A percentile compares a stretch with the other conserved stretches of the same genome.
These are phyloP conservation scores for Amauroascus niger DNA, from an alignment of 2,329 filamentous ascomycete species.

Conservation along the genomic window DNA sequence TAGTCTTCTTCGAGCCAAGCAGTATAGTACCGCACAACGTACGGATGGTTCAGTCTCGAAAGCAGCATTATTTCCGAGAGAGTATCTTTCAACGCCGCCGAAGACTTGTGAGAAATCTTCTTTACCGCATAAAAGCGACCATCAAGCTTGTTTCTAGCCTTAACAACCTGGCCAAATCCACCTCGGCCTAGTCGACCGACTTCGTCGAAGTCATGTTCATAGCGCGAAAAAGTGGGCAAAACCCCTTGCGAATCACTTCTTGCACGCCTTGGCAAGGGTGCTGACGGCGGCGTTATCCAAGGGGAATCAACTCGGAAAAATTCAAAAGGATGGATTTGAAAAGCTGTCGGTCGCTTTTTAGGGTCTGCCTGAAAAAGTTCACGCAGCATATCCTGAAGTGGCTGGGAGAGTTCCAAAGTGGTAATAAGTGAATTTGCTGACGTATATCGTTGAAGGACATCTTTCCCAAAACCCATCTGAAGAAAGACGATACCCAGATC, in stretches of 20 bases:
- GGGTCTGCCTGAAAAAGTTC: slow-evolving; percentile 78
- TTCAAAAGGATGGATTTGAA: slow-evolving; percentile 53
- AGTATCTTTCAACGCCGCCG: slow-evolving; percentile 51
- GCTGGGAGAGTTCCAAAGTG: slow-evolving; percentile 59
- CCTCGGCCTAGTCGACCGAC: slow-evolving; percentile 82
- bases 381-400: slow-evolving; percentile 67
- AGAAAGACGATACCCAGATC: slow-evolving; percentile 83
- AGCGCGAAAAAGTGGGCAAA: slow-evolving; percentile 56
- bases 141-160: slow-evolving; percentile 87
- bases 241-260: slow-evolving; percentile 55
- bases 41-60: slow-evolving; percentile 85
- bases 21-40: slow-evolving; percentile 81
- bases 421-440: slow-evolving; percentile 68
- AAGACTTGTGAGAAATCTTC: slow-evolving; percentile 78
- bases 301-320: slow-evolving; percentile 37
- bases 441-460: slow-evolving; percentile 64
- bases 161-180: slow-evolving; percentile 92
- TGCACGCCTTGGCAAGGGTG: slow-evolving; percentile 41
- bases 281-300: slow-evolving; percentile 25
- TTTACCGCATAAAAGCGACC: slow-evolving; percentile 93
- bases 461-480: slow-evolving; percentile 86
- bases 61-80: slow-evolving; percentile 80
- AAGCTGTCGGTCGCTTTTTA: slow-evolving; percentile 75
- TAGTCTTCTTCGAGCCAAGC: slow-evolving; percentile 77
- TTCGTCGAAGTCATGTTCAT: slow-evolving; percentile 82